Base-by-base conservation (phyloP, 192 early-diverging fungal species). In the Podila epigama region DNA sequence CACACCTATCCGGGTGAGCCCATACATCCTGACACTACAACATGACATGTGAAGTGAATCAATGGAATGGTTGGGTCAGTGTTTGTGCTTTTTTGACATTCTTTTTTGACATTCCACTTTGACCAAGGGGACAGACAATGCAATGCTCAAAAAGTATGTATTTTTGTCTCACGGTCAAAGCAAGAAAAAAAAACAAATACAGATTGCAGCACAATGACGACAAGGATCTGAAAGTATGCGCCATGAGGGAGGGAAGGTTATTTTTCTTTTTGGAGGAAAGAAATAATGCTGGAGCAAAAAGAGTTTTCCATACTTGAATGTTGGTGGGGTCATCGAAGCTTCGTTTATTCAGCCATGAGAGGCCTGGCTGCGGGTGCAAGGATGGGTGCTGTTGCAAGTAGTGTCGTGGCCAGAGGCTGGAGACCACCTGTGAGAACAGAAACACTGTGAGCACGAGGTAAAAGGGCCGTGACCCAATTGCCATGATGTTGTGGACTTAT, bases 1-100 rank as follows among this genome's bases (percentile, higher is more conserved):
- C 70, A 60, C 93, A 94, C 58, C 81, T 79, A 28, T 84, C 83
- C 16, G 81, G 60, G n/a, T 86, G 80, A 4, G 72, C 62, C 63
- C 82, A 85, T 18, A 90, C 82, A 37, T 83, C 61, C 44, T 85
- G 80, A 42, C 85, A 85, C 82, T 88, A 53, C 2, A 11, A 22
- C 11, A 3, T 18, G 20, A 48, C 25, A 48, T 15, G n/a, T 5
- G 16, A 44, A 1, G 20, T 44, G 41, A 22, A 10, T 29, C 8
- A 22, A 25, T 42, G 35, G 36, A 39, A 27, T 15, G n/a, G 4
- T 29, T 25, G 29, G n/a, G n/a, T n/a, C n/a, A n/a, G n/a, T n/a
- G n/a, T n/a, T 32, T 54, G 52, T 20, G 6, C 22, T 16, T 42
- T 15, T 27, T 25, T 22, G 18, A 59, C 13, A 18, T 18, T 12